These are phyloP conservation scores for Zychaea mexicana DNA, from an alignment of 371 early-diverging fungal species.

Conservation along the genomic window DNA sequence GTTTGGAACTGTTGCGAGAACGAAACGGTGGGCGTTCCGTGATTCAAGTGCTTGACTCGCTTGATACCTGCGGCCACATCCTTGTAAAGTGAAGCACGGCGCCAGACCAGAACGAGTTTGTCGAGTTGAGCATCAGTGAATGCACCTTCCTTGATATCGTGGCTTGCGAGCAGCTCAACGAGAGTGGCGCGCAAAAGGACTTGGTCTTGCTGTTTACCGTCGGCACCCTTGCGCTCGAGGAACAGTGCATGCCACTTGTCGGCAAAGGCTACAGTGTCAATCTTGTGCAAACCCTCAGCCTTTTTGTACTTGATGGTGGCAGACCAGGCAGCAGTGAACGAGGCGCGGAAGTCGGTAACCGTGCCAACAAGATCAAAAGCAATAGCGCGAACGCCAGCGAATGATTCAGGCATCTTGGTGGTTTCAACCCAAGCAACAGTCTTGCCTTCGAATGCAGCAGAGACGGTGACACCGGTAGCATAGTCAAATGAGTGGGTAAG, in stretches of 20 bases:
- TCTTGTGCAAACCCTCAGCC: slow-evolving; percentile 13
- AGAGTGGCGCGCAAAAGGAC: slow-evolving; percentile 25
- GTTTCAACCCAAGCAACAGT: slow-evolving; percentile 41
- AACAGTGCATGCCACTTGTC: slow-evolving; percentile 31
- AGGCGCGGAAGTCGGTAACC: slow-evolving; percentile 29
- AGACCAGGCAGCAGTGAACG: slow-evolving; percentile 28
- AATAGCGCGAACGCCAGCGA: slow-evolving; percentile 34
- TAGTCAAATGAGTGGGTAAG: slow-evolving; percentile 22
- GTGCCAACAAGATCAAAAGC: slow-evolving; percentile 45
- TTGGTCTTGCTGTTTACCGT: slow-evolving; percentile 21
- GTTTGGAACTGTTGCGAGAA: slow-evolving; percentile 39
- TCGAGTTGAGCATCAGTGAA: slow-evolving; percentile 29
- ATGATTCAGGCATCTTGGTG: slow-evolving; percentile 30
- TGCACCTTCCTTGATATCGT: slow-evolving; percentile 14
- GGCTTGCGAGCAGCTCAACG: slow-evolving; percentile 24
- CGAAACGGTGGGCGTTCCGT: slow-evolving; percentile 33
- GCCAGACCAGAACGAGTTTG: slow-evolving; percentile 30
- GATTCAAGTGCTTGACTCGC: slow-evolving; percentile 33
- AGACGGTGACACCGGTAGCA: slow-evolving; percentile 25
- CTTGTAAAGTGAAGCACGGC: slow-evolving; percentile 27
- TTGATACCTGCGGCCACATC: slow-evolving; percentile 35
- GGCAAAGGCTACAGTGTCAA: slow-evolving; percentile 26
- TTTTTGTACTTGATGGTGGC: slow-evolving; percentile 18
- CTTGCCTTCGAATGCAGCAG: slow-evolving; percentile 43
- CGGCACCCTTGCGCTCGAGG: slow-evolving; percentile 26